phyloP scores from a whole-genome alignment of 129 eudicot species.

The Arctium minus region DNA sequence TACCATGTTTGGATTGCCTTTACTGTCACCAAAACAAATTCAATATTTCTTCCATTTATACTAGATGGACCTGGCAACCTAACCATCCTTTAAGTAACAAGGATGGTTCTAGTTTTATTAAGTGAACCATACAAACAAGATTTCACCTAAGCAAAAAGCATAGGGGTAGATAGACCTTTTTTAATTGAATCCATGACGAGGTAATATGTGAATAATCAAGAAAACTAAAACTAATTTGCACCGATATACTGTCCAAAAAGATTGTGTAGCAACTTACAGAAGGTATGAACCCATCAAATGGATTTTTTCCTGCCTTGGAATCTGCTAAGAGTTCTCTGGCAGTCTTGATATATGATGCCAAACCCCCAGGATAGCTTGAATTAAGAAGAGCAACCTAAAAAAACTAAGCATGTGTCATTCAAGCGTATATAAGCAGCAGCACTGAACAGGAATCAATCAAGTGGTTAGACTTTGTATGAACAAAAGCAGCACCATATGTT shows the following conservation, averaged over 20 bases:
- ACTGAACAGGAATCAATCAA: not conserved
- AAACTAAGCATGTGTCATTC: slow-evolving; percentile 1
- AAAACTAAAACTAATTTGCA: not conserved
- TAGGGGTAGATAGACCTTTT: not conserved
- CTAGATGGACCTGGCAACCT: not conserved
- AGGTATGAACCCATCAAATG: slow-evolving; percentile 89
- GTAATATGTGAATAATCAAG: not conserved
- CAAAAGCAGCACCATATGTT: not conserved
- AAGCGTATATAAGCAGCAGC: not conserved
- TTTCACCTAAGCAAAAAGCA: not conserved
- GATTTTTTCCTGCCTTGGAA: slow-evolving; percentile 95
- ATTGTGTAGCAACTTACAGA: slow-evolving; percentile 56
- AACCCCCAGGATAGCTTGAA: slow-evolving; percentile 84
- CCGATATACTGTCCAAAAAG: not conserved
- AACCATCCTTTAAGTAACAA: not conserved
- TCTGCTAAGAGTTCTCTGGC: slow-evolving; percentile 89
- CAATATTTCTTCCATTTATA: not conserved
- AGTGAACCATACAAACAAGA: not conserved
- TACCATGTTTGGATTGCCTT: not conserved
- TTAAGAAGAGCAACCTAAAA: slow-evolving; percentile 68
- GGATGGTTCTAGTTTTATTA: not conserved
- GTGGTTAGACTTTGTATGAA: not conserved
- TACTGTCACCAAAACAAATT: not conserved
- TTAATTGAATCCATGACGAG: not conserved
- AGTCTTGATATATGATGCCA: slow-evolving; percentile 70